Percentiles rank a stretch among this genome's conserved stretches.
Conservation (phyloP, 1,284 basidiomycete genomes). For the Meripilus lineatus region DNA sequence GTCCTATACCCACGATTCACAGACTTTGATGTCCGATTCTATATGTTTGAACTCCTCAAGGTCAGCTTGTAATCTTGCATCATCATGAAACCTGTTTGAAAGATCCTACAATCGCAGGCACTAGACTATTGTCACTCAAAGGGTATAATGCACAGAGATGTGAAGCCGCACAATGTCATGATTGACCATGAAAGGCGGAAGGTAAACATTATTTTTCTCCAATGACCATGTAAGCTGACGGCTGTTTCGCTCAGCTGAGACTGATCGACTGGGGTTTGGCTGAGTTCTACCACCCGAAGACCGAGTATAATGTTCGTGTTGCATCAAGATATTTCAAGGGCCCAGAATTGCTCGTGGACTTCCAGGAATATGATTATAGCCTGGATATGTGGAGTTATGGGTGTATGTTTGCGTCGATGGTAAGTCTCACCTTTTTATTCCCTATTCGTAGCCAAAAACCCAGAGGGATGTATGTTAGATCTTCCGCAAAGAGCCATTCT, state of each 20-base stretch:
- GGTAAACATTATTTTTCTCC: slow-evolving; percentile 26
- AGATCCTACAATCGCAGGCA: too few species aligned
- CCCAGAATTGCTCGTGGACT: slow-evolving; percentile 95
- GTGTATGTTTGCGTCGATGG: slow-evolving; percentile 99
- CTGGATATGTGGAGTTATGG: slow-evolving; percentile 99
- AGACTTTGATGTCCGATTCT: slow-evolving; percentile 94
- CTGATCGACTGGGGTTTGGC: slow-evolving; percentile 99
- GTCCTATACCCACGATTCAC: slow-evolving; percentile 93
- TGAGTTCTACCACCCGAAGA: slow-evolving; percentile 97
- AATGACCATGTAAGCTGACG: slow-evolving; percentile 3
- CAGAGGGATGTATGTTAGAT: slow-evolving; percentile 51
- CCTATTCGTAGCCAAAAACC: neutral
- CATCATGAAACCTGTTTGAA: too few species aligned
- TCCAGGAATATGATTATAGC: slow-evolving; percentile 97
- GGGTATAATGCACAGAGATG: slow-evolving; percentile 99
- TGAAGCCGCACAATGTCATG: slow-evolving; percentile 99
- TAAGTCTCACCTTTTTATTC: slow-evolving; percentile 29
- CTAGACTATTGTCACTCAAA: slow-evolving; percentile 98
- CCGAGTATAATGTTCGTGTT: slow-evolving; percentile 97
- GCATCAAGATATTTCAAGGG: slow-evolving; percentile 98
- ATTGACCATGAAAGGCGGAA: slow-evolving; percentile 97
- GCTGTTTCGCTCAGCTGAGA: slow-evolving; percentile 56
- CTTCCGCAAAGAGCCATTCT: slow-evolving; percentile 99
- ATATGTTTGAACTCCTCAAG: slow-evolving; percentile 96
- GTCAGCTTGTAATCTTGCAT: slow-evolving; percentile 31